Evolutionary conservation across 176 grass and related monocot genomes (phyloP).

Genomic region (Olyra latifolia): DNA sequence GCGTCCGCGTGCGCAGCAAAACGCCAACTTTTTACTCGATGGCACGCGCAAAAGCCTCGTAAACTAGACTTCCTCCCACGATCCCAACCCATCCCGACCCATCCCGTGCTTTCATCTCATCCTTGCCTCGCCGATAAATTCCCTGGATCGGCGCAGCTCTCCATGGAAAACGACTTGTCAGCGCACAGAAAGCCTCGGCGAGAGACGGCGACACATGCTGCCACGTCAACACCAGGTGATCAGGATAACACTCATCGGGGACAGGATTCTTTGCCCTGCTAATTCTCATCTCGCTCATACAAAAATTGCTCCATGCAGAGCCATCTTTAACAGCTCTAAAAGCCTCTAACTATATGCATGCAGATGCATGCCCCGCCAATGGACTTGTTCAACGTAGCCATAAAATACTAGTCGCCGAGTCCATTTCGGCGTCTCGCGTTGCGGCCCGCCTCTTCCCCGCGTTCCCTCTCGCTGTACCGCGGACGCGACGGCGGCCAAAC

Average conservation of each 20-base stretch:
- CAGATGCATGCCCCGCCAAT: not conserved
- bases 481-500: not conserved
- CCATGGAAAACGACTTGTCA: slow-evolving; percentile 5
- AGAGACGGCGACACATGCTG: slow-evolving; percentile 32
- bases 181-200: not conserved
- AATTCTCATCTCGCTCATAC: not conserved
- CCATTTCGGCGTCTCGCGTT: slow-evolving; percentile 41
- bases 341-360: too few species aligned
- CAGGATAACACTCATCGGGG: slow-evolving; percentile 21
- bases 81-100: too few species aligned
- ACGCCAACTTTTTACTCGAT: too few species aligned
- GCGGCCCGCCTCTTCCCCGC: slow-evolving; percentile 16
- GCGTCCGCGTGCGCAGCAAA: slow-evolving; percentile 29
- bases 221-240: slow-evolving; percentile 24
- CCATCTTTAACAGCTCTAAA: too few species aligned
- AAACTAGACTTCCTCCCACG: slow-evolving; percentile 22
- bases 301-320: not conserved
- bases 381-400: not conserved
- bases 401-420: not conserved
- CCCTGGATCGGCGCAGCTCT: not conserved
- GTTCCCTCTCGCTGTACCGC: not conserved
- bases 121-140: not conserved
- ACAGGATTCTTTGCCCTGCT: not conserved
- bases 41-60: not conserved
- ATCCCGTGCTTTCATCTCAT: not conserved